phyloP scores from a whole-genome alignment of 768 basidiomycete genomes.

The Termitomyces sp. region DNA sequence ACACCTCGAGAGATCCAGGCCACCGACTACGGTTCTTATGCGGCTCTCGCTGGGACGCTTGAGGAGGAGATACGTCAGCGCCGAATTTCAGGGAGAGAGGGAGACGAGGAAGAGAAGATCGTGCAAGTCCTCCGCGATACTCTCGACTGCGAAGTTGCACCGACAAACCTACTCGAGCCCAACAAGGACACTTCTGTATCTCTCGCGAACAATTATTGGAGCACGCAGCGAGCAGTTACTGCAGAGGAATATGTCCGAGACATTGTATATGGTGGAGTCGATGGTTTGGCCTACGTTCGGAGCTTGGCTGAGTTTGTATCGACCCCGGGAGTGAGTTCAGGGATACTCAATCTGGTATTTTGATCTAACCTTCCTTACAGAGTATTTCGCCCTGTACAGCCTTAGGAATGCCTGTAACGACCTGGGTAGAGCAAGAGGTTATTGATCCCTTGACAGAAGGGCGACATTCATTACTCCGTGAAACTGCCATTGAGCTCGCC shows the following conservation, averaged over 20 bases:
- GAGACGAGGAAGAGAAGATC: slow-evolving; percentile 28
- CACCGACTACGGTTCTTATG: slow-evolving; percentile 60
- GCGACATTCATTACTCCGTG: slow-evolving; percentile 39
- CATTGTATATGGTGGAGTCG: slow-evolving; percentile 75
- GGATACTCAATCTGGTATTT: background rate
- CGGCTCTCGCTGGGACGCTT: slow-evolving; percentile 43
- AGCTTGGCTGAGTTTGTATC: slow-evolving; percentile 71
- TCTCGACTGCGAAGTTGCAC: slow-evolving; percentile 27
- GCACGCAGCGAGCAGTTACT: slow-evolving; percentile 37
- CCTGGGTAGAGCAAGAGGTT: slow-evolving; percentile 39
- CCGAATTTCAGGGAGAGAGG: slow-evolving; percentile 17
- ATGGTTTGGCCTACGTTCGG: slow-evolving; percentile 70
- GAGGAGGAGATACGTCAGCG: slow-evolving; percentile 38
- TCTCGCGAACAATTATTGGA: slow-evolving; percentile 40
- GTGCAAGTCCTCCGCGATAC: slow-evolving; percentile 32
- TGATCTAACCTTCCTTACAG: background rate
- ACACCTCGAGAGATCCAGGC: slow-evolving; percentile 47
- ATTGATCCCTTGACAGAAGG: slow-evolving; percentile 45
- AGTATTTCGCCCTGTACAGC: slow-evolving; percentile 10
- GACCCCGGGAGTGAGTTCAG: slow-evolving; percentile 23
- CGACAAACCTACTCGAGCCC: slow-evolving; percentile 6
- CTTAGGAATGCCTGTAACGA: slow-evolving; percentile 33
- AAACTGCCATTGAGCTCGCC: slow-evolving; percentile 30
- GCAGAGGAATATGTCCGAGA: slow-evolving; percentile 67
- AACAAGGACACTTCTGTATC: slow-evolving; percentile 2